phyloP scores from a whole-genome alignment of 2,329 filamentous ascomycete species.

The Cladophialophora psammophila region DNA sequence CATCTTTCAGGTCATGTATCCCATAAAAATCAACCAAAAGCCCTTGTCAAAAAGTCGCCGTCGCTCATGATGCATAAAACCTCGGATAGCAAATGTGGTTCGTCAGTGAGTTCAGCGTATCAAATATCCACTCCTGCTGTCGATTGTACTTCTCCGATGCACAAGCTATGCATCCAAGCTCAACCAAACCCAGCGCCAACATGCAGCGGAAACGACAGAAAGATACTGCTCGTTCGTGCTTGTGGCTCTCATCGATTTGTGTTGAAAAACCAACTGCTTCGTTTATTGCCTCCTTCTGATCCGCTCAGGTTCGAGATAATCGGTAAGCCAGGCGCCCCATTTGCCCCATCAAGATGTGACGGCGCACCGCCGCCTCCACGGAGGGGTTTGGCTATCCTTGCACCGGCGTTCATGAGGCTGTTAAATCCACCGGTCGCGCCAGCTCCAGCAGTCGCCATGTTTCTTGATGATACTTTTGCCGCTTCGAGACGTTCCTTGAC shows the following conservation, averaged over 20 bases:
- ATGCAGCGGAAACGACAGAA: not conserved
- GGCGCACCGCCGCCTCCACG: constrained; percentile 59
- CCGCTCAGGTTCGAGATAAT: constrained; percentile 64
- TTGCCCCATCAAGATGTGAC: constrained; percentile 41
- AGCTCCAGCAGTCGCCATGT: constrained; percentile 66
- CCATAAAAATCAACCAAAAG: constrained; percentile 2
- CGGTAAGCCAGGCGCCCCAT: constrained; percentile 46
- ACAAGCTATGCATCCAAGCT: not conserved
- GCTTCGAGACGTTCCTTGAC: constrained; percentile 98
- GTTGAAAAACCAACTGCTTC: constrained; percentile 64
- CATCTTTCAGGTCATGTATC: constrained; percentile 6
- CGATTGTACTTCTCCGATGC: not conserved
- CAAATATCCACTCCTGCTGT: constrained; percentile 10
- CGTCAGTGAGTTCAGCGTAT: constrained; percentile 21
- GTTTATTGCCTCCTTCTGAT: constrained; percentile 74
- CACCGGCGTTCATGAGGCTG: constrained; percentile 46
- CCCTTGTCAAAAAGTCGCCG: constrained; percentile 12
- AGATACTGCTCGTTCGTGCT: not conserved
- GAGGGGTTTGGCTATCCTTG: constrained; percentile 70
- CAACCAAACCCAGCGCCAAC: not conserved
- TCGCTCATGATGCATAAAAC: constrained; percentile 31
- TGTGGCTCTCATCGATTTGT: constrained; percentile 26
- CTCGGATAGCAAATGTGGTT: constrained; percentile 4
- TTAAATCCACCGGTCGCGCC: constrained; percentile 68
- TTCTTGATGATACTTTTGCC: constrained; percentile 91